Evolutionary conservation across 2,329 filamentous ascomycete genomes (phyloP).

Genomic region (Celoporthe dispersa): DNA sequence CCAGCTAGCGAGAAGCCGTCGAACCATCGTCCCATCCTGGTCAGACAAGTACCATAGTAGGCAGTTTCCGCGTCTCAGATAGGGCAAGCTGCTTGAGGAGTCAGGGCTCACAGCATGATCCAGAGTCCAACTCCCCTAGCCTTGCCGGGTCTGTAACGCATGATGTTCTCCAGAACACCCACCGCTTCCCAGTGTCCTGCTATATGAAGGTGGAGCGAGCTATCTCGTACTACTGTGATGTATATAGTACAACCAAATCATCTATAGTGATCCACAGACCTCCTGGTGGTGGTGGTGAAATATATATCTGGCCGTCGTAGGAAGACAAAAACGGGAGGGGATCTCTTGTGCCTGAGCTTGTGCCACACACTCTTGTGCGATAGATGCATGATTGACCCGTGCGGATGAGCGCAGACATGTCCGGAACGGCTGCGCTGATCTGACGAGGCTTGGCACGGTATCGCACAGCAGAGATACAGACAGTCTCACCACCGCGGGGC

Average conservation of each 20-base stretch:
- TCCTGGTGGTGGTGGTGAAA: neutral
- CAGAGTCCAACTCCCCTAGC: neutral
- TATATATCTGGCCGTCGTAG: neutral
- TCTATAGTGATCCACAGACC: neutral
- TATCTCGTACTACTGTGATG: neutral
- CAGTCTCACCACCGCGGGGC: neutral
- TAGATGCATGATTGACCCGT: neutral
- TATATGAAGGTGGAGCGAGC: neutral
- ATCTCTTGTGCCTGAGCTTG: neutral
- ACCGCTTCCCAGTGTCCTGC: neutral
- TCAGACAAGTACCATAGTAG: neutral
- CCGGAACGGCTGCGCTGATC: neutral
- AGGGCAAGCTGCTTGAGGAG: neutral
- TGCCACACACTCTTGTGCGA: neutral
- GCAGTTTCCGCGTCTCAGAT: neutral
- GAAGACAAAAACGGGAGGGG: neutral
- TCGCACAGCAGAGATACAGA: neutral
- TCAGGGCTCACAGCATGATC: neutral
- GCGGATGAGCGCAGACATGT: neutral
- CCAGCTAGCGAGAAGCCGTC: neutral
- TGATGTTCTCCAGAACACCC: neutral
- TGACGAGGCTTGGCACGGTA: neutral
- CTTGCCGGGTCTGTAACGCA: neutral
- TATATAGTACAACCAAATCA: neutral
- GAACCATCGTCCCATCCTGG: neutral